Evolutionary conservation across 352 stramenopile species (phyloP), one percentile per base, ranked within the genome.

Genomic region (Pythium sp.): DNA sequence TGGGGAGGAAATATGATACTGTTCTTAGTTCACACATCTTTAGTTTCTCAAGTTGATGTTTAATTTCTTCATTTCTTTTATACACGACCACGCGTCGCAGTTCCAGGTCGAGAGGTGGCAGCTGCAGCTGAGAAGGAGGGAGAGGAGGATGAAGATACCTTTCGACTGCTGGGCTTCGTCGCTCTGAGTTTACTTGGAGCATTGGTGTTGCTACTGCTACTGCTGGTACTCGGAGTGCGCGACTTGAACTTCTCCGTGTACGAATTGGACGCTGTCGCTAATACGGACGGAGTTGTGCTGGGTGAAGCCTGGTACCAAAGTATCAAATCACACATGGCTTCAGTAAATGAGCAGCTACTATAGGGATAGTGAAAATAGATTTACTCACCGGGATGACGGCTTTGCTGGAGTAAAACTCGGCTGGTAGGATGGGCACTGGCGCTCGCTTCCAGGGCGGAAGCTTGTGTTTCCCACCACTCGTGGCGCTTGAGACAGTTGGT

Each of bases 391-490:
- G 72, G 20, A 86, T 28, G 34, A 83, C 67, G 3, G 74, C 81
- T 68, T 92, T 85, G 38, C 79, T 73, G 15, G 79, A 70, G 64
- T 88, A 89, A 53, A 70, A 76, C 41, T 90, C 74, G 1, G 65
- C 53, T 20, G 83, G 80, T 11, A 85, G 69, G 26, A 92, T 70
- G 8, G 86, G 86, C 34, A 93, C 81, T 1, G 77, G 81, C 11
- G 81, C 72, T 41, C 73, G 79, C 60, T 89, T 90, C 83, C 86
- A 91, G 4, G 71, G 60, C 26, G 81, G 77, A 0, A 80, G 46
- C 38, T 80, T 89, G 28, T 69, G 67, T 47, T 58, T 60, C 28
- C 58, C 58, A 57, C 61, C 28, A 62, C 68, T 67, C 32, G 26
- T 41, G 57, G 14, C 41, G 30, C 14, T 62, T 28, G 11, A 61